A percentile compares a stretch with the other conserved stretches of the same genome.
Evolutionary conservation across 352 stramenopile genomes (phyloP).

Genomic region (Bremia lactucae): DNA sequence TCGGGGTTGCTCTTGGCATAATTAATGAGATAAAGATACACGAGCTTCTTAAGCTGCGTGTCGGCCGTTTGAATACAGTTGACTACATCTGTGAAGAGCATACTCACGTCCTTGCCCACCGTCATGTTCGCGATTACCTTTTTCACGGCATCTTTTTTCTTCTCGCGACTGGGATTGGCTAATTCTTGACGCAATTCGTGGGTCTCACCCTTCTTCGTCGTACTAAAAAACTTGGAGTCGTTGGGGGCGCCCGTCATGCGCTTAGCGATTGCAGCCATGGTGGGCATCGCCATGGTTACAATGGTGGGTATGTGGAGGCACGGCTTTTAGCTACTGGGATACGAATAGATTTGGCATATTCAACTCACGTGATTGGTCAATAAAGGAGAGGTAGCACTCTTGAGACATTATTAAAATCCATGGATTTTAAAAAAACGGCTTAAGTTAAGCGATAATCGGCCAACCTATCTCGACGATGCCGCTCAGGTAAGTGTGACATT

Average conservation of each 20-base stretch:
- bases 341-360: no score
- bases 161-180: conserved; percentile 91
- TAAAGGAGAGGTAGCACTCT: no score
- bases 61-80: conserved; percentile 99
- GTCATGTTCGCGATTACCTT: conserved; percentile 99
- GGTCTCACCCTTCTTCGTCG: conserved; percentile 97
- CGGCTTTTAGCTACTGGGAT: background rate
- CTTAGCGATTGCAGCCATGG: conserved; percentile 82
- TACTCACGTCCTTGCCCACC: conserved; percentile 98
- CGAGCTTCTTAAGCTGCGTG: conserved; percentile 98
- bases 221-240: conserved; percentile 98
- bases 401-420: no score
- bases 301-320: no score
- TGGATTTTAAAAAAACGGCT: no score
- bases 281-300: conserved; percentile 65
- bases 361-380: no score
- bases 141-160: conserved; percentile 99
- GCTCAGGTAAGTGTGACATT: no score
- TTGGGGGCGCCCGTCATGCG: conserved; percentile 85
- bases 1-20: conserved; percentile 99
- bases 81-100: conserved; percentile 98
- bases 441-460: no score
- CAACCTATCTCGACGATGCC: no score
- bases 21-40: conserved; percentile 99
- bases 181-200: conserved; percentile 97